Base-by-base conservation (phyloP, 2,329 filamentous ascomycete species). In the Epichloe typhina region DNA sequence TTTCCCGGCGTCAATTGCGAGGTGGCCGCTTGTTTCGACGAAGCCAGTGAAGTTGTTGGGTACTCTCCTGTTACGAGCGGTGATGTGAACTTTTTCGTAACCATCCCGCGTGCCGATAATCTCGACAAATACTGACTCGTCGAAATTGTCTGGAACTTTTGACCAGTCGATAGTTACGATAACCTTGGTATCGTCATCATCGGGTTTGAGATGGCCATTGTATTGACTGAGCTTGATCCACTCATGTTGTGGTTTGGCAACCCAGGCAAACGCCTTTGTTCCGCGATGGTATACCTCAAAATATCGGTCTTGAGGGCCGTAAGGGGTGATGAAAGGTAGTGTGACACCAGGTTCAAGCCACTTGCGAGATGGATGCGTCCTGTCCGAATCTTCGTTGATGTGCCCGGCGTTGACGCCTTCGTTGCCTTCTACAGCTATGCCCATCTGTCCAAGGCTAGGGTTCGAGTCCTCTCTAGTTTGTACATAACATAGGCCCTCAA, bases 351-450 rank as follows among this genome's bases (percentile, higher is more conserved):
- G 50, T 11, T 61, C 54, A 12, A 71, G 63, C 52, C 61, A 63
- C 12, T 56, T 61, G 38, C 54, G 65, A 48, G 55, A 73, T 57
- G 60, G 74, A 67, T 60, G 73, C 55, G 62, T 74, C 60, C 61
- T 72, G 8, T 81, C 70, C 2, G 75, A 73, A 17, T 77, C 79
- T 54, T 81, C 79, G 50, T 72, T 75, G 17, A 72, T 64, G 35
- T 64, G 57, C 0, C 69, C 62, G 3, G 67, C 62, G 1, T 67
- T 58, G 13, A 62, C 61, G 7, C 65, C 64, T 12, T 64, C 62
- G 15, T 60, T 62, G 0, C 63, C 64, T 37, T 67, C 64, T 0
- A 63, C 62, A 0, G 61, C 59, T 4, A 67, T 45, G 0, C 65
- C 64, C 48, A 65, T 65, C n/a, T 67, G 60, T 0, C 65, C 65